Base-by-base conservation (phyloP, 495 filamentous ascomycete species). In the Articulospora tetracladia region DNA sequence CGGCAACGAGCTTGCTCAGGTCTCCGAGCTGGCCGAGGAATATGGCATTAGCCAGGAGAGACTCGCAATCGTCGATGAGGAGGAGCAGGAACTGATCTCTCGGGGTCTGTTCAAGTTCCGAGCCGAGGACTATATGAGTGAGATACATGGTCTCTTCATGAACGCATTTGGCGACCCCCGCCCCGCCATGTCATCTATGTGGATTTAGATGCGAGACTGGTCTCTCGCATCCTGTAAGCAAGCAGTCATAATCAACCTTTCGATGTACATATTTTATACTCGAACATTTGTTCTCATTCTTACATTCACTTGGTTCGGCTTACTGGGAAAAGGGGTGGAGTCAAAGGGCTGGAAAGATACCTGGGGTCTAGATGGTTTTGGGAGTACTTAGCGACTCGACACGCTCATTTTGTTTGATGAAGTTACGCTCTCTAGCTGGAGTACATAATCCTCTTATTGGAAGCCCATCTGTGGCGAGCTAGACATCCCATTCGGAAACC, bases 11-110 rank as follows among this genome's bases (percentile, higher is more conserved):
- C 76, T 93, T 39, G 86, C 86, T 30, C 83, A 91, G 68, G 81
- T 91, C 3, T 80, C 86, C 49, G 89, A 92, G 73, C 81, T 98
- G 12, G 93, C 88, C 0, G 94, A 97, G 73, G 92, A 97, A 68
- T 91, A 90, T 59, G 88, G 89, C 6, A 63, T 66, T 22, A 50
- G 79, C 55, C 79, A 82, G 68, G 75, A 81, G 55, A 79, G 81
- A 53, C 70, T 85, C 51, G 83, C 86, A 52, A 69, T 83, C n/a
- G 77, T 89, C 47, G 84, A 90, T 50, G 83, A 86, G 25, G 91
- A 94, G 67, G 88, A 91, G 67, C 73, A 83, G 59, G 80, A 85
- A 32, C 72, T 94, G 64, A 66, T 77, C 46, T 75, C 78, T 26
- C 82, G 80, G 50, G 92, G 91, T 13, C 77, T 97, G 4, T 78